Evolutionary conservation across 352 stramenopile species (phyloP), one percentile per base, ranked within the genome.

Genomic region (Pythium monospermum): DNA sequence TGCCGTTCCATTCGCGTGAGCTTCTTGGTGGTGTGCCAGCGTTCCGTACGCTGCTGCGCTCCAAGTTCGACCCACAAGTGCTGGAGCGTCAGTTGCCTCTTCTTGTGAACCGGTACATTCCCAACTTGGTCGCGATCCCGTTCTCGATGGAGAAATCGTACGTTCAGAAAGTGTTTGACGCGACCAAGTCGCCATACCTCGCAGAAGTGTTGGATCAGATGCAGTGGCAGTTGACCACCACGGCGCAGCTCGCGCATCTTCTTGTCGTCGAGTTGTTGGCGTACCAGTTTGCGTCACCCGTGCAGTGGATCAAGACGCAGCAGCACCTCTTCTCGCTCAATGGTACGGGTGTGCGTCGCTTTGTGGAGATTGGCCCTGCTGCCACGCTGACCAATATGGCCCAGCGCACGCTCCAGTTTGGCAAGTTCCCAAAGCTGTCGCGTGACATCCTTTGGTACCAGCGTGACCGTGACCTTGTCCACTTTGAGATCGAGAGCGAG

Each of bases 241-340:
- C 69, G 44, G 69, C 75, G n/a, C 76, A 92, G 48, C 66, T 89
- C 1, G 81, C 68, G 26, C 78, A 90, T 35, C 56, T 87, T 26
- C 71, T 96, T 22, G 61, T 96, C 6, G 78, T 94, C 26, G 85
- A 96, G 69, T 61, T 96, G 13, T 51, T 96, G 23, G 83, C 83
- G 22, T 94, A 94, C 66, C 85, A 96, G 63, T 94, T 96, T 50
- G 85, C 85, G 21, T 93, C 77, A 6, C 85, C 85, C 4, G 83
- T 96, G 15, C 84, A 91, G 55, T 96, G 85, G 85, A 96, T 96
- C 47, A 86, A 91, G 65, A 93, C 85, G 4, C 85, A 94, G 61
- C 59, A 66, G 32, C 67, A 84, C 36, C 51, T 95, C 45, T 93
- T 95, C 57, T 73, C 73, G 25, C 37, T 71, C 10, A 61, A 68